A percentile compares a stretch with the other conserved stretches of the same genome.
These are phyloP conservation scores for Collariella sp. DNA, from an alignment of 495 filamentous ascomycete species.

Conservation along the genomic window DNA sequence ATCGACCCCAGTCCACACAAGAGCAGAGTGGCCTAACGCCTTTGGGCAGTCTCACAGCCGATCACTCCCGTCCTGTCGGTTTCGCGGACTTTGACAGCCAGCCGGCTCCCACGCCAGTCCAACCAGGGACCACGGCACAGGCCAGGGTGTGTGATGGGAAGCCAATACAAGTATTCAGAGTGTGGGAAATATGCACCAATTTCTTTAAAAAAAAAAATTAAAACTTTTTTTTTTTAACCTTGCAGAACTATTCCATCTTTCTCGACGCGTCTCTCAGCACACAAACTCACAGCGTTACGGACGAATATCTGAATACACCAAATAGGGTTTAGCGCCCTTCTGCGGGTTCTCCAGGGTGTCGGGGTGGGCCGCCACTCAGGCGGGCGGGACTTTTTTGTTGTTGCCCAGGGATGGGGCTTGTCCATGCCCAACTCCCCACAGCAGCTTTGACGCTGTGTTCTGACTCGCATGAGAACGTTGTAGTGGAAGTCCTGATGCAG, in stretches of 20 bases:
- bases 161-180: too few relatives aligned
- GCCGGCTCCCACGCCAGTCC: neutral
- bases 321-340: neutral
- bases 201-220: neutral
- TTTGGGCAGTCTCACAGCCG: slow-evolving; percentile 1
- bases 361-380: neutral
- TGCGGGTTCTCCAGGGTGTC: neutral
- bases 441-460: slow-evolving; percentile 1
- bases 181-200: too few relatives aligned
- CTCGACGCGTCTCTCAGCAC: too few relatives aligned
- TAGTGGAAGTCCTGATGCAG: neutral
- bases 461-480: slow-evolving; percentile 9
- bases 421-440: slow-evolving; percentile 2
- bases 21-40: neutral
- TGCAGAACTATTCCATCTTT: too few relatives aligned
- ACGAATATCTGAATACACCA: neutral
- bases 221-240: too few relatives aligned
- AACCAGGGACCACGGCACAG: too few relatives aligned
- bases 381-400: neutral
- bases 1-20: neutral
- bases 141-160: too few relatives aligned
- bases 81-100: neutral
- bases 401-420: neutral
- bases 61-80: slow-evolving; percentile 2
- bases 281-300: too few relatives aligned